These are phyloP conservation scores for Chrysanthemum makinoi DNA, from an alignment of 129 eudicot species.

Conservation along the genomic window DNA sequence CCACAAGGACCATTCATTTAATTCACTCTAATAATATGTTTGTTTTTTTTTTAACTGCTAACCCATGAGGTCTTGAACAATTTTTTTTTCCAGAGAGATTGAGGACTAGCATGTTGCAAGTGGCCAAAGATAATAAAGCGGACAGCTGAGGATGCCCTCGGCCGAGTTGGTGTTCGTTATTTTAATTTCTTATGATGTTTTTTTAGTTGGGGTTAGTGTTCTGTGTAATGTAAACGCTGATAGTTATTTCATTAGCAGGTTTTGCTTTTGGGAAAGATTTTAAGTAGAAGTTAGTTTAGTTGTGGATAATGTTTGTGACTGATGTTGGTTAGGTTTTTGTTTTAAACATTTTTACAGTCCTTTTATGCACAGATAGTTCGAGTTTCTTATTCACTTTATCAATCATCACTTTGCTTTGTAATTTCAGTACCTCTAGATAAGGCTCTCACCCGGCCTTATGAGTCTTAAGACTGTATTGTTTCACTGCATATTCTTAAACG, in stretches of 20 bases:
- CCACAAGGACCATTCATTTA: background rate
- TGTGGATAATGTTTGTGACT: constrained; percentile 14
- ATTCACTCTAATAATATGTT: background rate
- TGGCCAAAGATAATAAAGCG: constrained; percentile 16
- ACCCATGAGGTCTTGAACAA: background rate
- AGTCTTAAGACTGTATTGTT: too few relatives aligned
- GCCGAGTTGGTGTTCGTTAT: background rate
- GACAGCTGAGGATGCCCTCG: background rate
- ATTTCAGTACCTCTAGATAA: too few relatives aligned
- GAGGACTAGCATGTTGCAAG: constrained; percentile 16
- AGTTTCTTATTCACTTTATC: too few relatives aligned
- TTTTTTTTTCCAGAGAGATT: constrained; percentile 28
- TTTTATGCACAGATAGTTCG: constrained; percentile 25
- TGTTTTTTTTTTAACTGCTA: background rate
- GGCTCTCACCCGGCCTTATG: too few relatives aligned
- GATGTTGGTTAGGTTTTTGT: constrained; percentile 13
- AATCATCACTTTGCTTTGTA: too few relatives aligned
- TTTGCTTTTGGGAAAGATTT: constrained; percentile 21
- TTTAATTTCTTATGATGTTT: background rate
- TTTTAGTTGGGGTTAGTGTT: background rate
- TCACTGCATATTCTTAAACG: too few relatives aligned
- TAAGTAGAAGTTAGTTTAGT: constrained; percentile 22
- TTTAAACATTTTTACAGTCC: background rate
- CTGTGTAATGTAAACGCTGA: constrained; percentile 26
- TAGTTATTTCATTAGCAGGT: constrained; percentile 23